These are phyloP conservation scores for Fusarium nematophilum DNA, from an alignment of 2,329 filamentous ascomycete species.

Conservation along the genomic window DNA sequence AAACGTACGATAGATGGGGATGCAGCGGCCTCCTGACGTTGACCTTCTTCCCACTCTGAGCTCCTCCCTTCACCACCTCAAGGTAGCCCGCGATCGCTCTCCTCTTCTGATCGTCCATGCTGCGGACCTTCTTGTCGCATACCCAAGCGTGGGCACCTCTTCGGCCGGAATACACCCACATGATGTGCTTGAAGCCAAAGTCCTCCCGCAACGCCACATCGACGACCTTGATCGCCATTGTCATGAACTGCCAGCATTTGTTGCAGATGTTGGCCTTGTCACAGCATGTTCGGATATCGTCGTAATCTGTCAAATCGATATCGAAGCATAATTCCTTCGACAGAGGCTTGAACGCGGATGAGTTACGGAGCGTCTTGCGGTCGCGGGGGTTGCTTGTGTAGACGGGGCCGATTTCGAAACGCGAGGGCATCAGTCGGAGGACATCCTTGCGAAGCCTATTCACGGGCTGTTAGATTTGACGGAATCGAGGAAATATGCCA, in stretches of 20 bases:
- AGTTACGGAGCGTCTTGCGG: constrained; percentile 85
- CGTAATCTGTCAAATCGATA: constrained; percentile 99
- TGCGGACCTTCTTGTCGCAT: constrained; percentile 87
- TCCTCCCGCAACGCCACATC: constrained; percentile 90
- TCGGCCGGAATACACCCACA: constrained; percentile 98
- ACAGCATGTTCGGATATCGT: constrained; percentile 95
- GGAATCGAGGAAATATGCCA: not conserved
- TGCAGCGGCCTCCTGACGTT: constrained; percentile 88
- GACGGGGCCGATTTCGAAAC: constrained; percentile 98
- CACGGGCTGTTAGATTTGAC: constrained; percentile 10
- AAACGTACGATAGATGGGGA: constrained; percentile 79
- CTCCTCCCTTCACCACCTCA: constrained; percentile 87
- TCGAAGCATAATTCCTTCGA: constrained; percentile 98
- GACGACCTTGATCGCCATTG: constrained; percentile 95
- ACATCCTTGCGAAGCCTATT: constrained; percentile 88
- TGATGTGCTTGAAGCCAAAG: constrained; percentile 95
- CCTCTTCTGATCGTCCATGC: constrained; percentile 86
- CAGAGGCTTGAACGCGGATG: constrained; percentile 84
- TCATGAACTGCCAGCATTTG: constrained; percentile 97
- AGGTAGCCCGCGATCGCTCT: constrained; percentile 89
- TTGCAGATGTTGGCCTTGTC: constrained; percentile 91
- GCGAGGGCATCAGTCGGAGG: constrained; percentile 85
- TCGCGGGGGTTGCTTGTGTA: constrained; percentile 95
- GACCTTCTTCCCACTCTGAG: constrained; percentile 87
- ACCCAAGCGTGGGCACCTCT: constrained; percentile 98